These are phyloP conservation scores for Ophiocordyceps camponoti-leonardi DNA, from an alignment of 2,329 filamentous ascomycete species.

Conservation along the genomic window DNA sequence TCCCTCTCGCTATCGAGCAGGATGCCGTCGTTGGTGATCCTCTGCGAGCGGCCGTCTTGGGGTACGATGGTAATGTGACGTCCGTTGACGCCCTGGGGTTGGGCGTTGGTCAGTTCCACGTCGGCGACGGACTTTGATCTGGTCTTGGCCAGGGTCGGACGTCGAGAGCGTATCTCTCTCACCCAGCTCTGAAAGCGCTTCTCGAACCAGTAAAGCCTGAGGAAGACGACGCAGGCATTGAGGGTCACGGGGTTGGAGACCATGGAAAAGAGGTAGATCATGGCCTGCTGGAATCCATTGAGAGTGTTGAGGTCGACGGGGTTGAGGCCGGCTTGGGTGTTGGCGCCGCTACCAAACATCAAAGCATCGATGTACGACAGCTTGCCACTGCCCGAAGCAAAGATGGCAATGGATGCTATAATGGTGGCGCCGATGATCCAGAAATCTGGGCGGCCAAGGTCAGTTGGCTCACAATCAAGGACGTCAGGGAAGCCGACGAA, in stretches of 20 bases:
- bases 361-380: conserved; percentile 74
- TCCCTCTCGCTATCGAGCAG: conserved; percentile 25
- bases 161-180: conserved; percentile 48
- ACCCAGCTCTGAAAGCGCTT: conserved; percentile 82
- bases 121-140: conserved; percentile 31
- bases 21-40: conserved; percentile 44
- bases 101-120: conserved; percentile 21
- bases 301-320: conserved; percentile 52
- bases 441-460: conserved; percentile 34
- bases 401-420: conserved; percentile 63
- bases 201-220: conserved; percentile 95
- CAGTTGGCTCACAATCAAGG: conserved; percentile 4
- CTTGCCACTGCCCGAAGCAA: conserved; percentile 34
- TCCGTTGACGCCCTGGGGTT: conserved; percentile 43
- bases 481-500: conserved; percentile 21
- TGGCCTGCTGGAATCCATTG: conserved; percentile 55
- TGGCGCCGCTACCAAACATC: conserved; percentile 69
- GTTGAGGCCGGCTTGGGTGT: conserved; percentile 89
- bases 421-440: conserved; percentile 65
- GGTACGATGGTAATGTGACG: conserved; percentile 51
- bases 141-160: conserved; percentile 47
- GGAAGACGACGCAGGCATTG: conserved; percentile 72
- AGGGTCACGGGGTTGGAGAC: conserved; percentile 71
- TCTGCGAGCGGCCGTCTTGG: conserved; percentile 30
- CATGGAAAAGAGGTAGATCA: conserved; percentile 55